phyloP scores from a whole-genome alignment of 2,329 filamentous ascomycete species.

The Ramichloridium luteum region DNA sequence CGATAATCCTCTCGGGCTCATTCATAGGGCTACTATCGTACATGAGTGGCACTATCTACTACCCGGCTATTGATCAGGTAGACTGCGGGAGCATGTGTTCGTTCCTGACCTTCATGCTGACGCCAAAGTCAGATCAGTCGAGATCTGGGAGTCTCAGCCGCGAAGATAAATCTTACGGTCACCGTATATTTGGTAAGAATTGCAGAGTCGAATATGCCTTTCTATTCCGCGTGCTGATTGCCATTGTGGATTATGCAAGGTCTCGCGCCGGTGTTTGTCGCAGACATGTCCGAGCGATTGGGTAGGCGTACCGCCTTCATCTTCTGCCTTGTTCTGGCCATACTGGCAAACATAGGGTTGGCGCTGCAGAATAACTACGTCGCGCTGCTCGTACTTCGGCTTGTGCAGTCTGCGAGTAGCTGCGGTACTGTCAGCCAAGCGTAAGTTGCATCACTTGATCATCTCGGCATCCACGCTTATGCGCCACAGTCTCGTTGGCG shows the following conservation, averaged over 20 bases:
- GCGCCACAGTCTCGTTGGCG: conserved; percentile 60
- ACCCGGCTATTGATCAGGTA: too few species aligned
- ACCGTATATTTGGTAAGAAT: conserved; percentile 38
- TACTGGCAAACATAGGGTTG: conserved; percentile 17
- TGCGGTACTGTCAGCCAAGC: conserved; percentile 59
- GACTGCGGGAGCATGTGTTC: too few species aligned
- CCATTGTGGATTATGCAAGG: conserved; percentile 38
- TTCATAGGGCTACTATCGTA: conserved; percentile 17
- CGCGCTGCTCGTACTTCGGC: conserved; percentile 19
- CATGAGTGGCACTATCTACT: conserved; percentile 29
- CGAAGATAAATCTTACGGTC: conserved; percentile 38
- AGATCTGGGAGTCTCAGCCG: conserved; percentile 30
- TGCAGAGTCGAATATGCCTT: too few species aligned
- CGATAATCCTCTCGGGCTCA: conserved; percentile 20
- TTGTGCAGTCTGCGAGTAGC: conserved; percentile 45
- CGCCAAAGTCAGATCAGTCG: conserved; percentile 24
- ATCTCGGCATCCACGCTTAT: too few species aligned
- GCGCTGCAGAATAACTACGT: conserved; percentile 18
- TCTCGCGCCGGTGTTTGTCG: conserved; percentile 24
- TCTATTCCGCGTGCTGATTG: neutral
- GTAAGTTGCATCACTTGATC: too few species aligned
- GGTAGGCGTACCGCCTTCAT: conserved; percentile 18
- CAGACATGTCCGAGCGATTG: conserved; percentile 18
- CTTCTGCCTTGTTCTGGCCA: conserved; percentile 20
- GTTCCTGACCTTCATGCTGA: too few species aligned